Conservation (phyloP, 768 basidiomycete species). For the Psilocybe sp. region DNA sequence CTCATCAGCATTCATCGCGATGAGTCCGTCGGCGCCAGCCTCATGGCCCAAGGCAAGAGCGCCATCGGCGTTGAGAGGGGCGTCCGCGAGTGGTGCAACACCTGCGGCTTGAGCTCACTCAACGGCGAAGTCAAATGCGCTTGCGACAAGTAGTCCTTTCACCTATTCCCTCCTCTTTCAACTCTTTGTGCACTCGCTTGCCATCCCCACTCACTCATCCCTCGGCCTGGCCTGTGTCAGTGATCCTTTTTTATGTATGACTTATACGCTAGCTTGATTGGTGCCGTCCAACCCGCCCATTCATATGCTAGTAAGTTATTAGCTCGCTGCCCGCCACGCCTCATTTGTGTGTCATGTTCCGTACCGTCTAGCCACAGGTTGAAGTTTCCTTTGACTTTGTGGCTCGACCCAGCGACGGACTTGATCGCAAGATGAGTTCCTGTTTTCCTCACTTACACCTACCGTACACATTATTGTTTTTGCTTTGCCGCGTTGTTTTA, state of each 20-base stretch:
- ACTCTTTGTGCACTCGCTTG: slow-evolving; percentile 24
- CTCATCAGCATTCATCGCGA: slow-evolving; percentile 82
- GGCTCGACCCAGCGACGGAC: slow-evolving; percentile 63
- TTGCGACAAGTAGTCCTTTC: slow-evolving; percentile 54
- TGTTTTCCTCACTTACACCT: slow-evolving; percentile 24
- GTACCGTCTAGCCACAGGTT: slow-evolving; percentile 51
- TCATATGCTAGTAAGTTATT: slow-evolving; percentile 2
- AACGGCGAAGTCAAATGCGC: slow-evolving; percentile 53
- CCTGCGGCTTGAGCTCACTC: slow-evolving; percentile 68
- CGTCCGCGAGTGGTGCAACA: slow-evolving; percentile 66
- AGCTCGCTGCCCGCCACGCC: slow-evolving; percentile 40
- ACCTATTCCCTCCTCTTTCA: slow-evolving; percentile 12
- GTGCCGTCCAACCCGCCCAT: too few species aligned
- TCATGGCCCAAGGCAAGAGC: slow-evolving; percentile 39
- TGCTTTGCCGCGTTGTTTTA: slow-evolving; percentile 1
- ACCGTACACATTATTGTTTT: background rate
- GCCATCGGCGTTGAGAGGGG: slow-evolving; percentile 71
- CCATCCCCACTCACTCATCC: slow-evolving; percentile 11
- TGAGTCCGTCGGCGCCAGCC: slow-evolving; percentile 46
- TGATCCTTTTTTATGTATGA: slow-evolving; percentile 20
- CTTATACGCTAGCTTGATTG: slow-evolving; percentile 19
- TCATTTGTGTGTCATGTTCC: slow-evolving; percentile 63
- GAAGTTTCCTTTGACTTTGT: too few species aligned
- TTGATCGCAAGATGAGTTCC: slow-evolving; percentile 54
- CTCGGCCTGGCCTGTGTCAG: slow-evolving; percentile 17